These are phyloP conservation scores for Tephrocybe sp. DNA, from an alignment of 768 basidiomycete species.

Conservation along the genomic window DNA sequence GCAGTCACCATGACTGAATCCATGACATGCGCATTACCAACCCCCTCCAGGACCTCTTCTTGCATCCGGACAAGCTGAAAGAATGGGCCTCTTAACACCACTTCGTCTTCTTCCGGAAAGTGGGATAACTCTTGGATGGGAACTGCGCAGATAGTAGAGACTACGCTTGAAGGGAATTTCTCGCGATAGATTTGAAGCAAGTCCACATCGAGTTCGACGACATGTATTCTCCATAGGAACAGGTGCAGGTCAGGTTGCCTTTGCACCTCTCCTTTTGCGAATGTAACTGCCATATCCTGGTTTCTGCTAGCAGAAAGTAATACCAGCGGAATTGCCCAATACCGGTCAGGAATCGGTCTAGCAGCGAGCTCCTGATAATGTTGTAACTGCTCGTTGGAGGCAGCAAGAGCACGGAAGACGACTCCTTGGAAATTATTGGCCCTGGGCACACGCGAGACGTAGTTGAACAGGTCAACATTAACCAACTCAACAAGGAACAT, in stretches of 20 bases:
- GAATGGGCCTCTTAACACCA: conserved; percentile 22
- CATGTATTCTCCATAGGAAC: conserved; percentile 22
- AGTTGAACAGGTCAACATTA: conserved; percentile 25
- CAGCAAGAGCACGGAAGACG: conserved; percentile 18
- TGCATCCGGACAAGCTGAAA: conserved; percentile 21
- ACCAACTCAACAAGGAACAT: conserved; percentile 25
- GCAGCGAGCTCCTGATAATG: conserved; percentile 17
- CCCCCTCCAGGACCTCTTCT: conserved; percentile 12
- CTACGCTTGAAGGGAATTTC: conserved; percentile 19
- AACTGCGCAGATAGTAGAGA: conserved; percentile 23
- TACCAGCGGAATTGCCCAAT: conserved; percentile 23
- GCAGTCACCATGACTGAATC: conserved; percentile 21
- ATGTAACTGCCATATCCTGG: conserved; percentile 14
- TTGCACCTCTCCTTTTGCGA: conserved; percentile 11
- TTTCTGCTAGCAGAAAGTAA: conserved; percentile 20
- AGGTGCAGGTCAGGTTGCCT: conserved; percentile 2
- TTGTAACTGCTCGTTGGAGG: conserved; percentile 16
- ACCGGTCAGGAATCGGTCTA: conserved; percentile 20
- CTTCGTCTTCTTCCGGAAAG: conserved; percentile 21
- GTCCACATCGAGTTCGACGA: conserved; percentile 15
- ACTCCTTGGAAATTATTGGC: conserved; percentile 17
- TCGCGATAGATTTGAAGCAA: conserved; percentile 15
- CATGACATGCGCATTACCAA: conserved; percentile 13
- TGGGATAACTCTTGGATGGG: conserved; percentile 19
- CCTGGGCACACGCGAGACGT: conserved; percentile 8